Base-by-base conservation (phyloP, 768 basidiomycete genomes). In the Leccinum subtestaceum region DNA sequence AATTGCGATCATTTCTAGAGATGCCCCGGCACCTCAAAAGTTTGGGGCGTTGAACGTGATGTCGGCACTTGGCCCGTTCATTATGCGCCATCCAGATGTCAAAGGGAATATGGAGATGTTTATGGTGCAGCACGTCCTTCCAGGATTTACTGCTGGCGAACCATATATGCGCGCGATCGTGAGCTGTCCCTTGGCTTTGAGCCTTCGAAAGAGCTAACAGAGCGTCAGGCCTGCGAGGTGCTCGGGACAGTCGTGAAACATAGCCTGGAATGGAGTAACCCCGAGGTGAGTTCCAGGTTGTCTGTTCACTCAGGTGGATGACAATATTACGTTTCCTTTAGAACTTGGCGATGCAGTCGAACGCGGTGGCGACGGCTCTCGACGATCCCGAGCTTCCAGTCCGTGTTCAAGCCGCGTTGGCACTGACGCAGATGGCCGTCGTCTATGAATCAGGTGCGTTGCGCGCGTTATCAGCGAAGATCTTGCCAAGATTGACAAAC, bases 21-120 rank as follows among this genome's bases (percentile, higher is more conserved):
- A 76, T 49, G 78, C 85, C 2, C 60, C 82, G 2, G 71, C 89
- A 5, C 74, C 82, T 23, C 87, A 95, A 62, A 84, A 86, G 49
- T 95, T 89, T 65, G 94, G 93, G 49, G 94, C 90, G 2, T 78
- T 96, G 38, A 91, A 90, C 66, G 91, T 95, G 82, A 85, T 85
- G 11, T 81, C 87, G 29, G 85, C 85, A 0, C 80, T 95, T 4
- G 87, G 86, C 0, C 83, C 84, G 0, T 87, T 88, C 76, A 88
- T 94, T 65, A 88, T 93, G 85, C 84, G 84, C 55, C 91, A 93
- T 68, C 90, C 91, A 9, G 86, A 90, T 34, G 88, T 93, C 60
- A 87, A 84, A 65, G 76, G 76, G 55, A 84, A 81, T 61, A 87
- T 95, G 82, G 91, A 93, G 71, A 78, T 83, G 25, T 93, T 95